Evolutionary conservation across 768 basidiomycete genomes (phyloP), one percentile per base, ranked within the genome.

Genomic region (Amanita polypyramis): DNA sequence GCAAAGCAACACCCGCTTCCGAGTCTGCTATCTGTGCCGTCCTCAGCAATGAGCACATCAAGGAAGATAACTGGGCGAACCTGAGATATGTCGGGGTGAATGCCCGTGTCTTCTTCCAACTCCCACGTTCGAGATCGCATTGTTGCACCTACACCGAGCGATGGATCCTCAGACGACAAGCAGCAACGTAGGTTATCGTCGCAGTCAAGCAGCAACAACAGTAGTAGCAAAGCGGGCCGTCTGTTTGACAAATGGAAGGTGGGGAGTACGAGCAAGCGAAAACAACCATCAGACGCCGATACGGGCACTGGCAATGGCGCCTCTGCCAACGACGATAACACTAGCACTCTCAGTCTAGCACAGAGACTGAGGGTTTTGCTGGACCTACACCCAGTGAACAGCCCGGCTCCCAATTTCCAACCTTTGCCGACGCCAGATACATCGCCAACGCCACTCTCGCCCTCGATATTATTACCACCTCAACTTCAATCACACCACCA

Each of bases 331-430:
- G 27, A 27, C 2, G n/a, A n/a, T n/a, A 15, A 23, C 12, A 12
- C 14, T 12, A 40, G 37, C 23, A 39, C 47, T 14, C 32, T 38
- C 8, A 41, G 14, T 15, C 47, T 49, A 11, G 39, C 47, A 10
- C 47, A 41, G 32, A 49, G 40, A 23, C 27, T 49, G 29, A 39
- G 39, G n/a, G 39, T 30, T 10, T 19, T 49, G 27, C 47, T 49
- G 12, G 47, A 49, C 23, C 12, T 30, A 2, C 47, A 49, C 25
- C 47, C 47, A 11, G 40, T 49, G 5, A 40, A 49, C 14, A 49
- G 47, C 21, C 47, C 47, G 19, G 20, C 37, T 30, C 47, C 47
- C 8, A 40, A 20, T 14, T 49, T 49, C 34, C 47, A 49, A 23
- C 30, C 39, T 19, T 21, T 49, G 15, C 47, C 47, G 19, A 49